These are phyloP conservation scores for Elongisporangium senticosum DNA, from an alignment of 352 stramenopile genomes.

Conservation along the genomic window DNA sequence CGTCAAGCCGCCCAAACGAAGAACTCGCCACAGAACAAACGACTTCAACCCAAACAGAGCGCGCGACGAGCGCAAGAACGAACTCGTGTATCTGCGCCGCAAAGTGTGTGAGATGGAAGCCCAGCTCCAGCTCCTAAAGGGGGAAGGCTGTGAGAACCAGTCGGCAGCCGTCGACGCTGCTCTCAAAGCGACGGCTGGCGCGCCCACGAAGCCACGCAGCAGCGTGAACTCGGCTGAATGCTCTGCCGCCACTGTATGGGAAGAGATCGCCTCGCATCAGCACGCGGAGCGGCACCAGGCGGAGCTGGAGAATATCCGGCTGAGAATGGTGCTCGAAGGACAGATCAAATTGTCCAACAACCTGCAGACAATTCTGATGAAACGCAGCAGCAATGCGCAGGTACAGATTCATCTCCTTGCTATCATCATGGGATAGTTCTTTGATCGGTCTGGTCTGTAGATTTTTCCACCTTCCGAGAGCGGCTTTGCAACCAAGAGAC, in stretches of 20 bases:
- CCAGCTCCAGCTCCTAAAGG: constrained; percentile 12
- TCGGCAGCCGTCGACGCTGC: background rate
- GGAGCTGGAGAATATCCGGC: constrained; percentile 41
- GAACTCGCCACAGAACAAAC: background rate
- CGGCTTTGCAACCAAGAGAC: background rate
- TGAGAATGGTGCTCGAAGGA: constrained; percentile 41
- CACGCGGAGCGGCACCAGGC: constrained; percentile 18
- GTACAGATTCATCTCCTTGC: background rate
- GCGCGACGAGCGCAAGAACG: constrained; percentile 14
- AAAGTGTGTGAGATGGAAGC: constrained; percentile 13
- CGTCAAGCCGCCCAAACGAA: background rate
- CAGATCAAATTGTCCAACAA: constrained; percentile 40
- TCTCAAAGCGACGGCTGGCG: background rate
- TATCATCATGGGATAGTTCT: background rate
- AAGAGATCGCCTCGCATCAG: constrained; percentile 23
- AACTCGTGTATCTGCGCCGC: constrained; percentile 15
- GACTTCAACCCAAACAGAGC: constrained; percentile 23
- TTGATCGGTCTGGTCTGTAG: background rate
- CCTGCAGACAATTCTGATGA: constrained; percentile 33
- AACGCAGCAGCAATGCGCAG: constrained; percentile 13
- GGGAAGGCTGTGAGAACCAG: constrained; percentile 2
- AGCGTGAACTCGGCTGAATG: background rate
- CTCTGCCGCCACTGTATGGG: constrained; percentile 7
- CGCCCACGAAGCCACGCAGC: background rate
- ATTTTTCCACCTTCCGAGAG: background rate